Evolutionary conservation across 257 asterid genomes (phyloP), one percentile per base, ranked within the genome.

Genomic region (Solanum sejunctum): DNA sequence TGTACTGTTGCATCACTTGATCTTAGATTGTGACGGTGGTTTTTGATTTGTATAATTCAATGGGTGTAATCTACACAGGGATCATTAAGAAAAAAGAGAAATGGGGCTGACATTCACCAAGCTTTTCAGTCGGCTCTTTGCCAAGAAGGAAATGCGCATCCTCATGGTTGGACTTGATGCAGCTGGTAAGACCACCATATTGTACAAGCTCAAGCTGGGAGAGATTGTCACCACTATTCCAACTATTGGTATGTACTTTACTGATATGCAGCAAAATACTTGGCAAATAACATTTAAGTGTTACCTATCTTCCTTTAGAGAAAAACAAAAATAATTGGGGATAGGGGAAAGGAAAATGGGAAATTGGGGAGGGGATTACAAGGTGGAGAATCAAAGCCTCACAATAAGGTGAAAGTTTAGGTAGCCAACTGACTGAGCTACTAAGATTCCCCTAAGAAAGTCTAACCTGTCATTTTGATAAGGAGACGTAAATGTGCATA

Each of bases 171-270:
- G 82, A 51, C 82, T 77, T 16, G 82, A 77, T 28, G 82, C 82
- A 15, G 82, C 82, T 77, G 82, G 82, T 77, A 77, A 77, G 64
- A 77, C 82, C 63, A 77, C 82, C 82, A 77, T 77, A 77, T 77
- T 77, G 82, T 77, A 77, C 82, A 77, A 77, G 64, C 82, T 77
- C 47, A 77, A 77, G 82, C 23, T 77, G 63, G 82, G 82, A 13
- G 82, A 77, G 60, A 77, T 77, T 9, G 82, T 77, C 64, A 77
- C 82, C 47, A 77, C 82, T 47, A 77, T 77, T 77, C 82, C 82
- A 13, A 77, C 82, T 77, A 77, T 77, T 77, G 82, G 82, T 77
- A 77, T 77, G 82, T 52, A 9, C 63, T 52, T 77, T 51, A 26
- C 61, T 26, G 4, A 10, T 63, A 26, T 26, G n/a, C 36, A 73